A percentile compares a stretch with the other conserved stretches of the same genome.
Evolutionary conservation across 139 green algal species (phyloP).

Genomic region (Picochlorum costavermella): DNA sequence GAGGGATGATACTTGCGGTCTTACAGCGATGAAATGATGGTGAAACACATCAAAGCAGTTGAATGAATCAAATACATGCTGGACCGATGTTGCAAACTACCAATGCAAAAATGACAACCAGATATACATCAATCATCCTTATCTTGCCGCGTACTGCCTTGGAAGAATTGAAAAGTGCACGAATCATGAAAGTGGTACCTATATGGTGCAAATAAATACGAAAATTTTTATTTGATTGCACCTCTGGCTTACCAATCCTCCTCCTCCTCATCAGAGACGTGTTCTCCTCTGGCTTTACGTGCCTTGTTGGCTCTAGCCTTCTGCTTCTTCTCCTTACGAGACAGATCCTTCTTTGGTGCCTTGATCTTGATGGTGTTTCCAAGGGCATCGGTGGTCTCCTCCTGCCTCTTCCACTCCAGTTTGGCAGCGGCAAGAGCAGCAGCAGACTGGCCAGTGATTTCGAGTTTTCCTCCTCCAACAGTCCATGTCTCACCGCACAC

Average conservation of each 20-base stretch:
- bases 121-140: too few species aligned
- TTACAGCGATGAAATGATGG: too few species aligned
- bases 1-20: too few species aligned
- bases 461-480: slow-evolving; percentile 64
- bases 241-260: slow-evolving; percentile 23
- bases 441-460: slow-evolving; percentile 36
- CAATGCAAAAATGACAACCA: too few species aligned
- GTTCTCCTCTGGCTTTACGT: slow-evolving; percentile 59
- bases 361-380: slow-evolving; percentile 86
- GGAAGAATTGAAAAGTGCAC: neutral
- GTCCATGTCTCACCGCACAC: slow-evolving; percentile 81
- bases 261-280: slow-evolving; percentile 63
- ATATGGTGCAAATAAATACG: slow-evolving; percentile 3
- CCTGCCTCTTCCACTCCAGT: slow-evolving; percentile 68
- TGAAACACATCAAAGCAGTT: too few species aligned
- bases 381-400: slow-evolving; percentile 76
- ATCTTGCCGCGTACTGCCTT: too few species aligned
- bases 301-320: slow-evolving; percentile 50
- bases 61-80: too few species aligned
- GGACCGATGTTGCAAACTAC: too few species aligned
- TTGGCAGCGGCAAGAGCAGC: slow-evolving; percentile 46
- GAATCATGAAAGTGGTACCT: neutral
- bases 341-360: slow-evolving; percentile 78
- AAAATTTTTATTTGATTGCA: neutral
- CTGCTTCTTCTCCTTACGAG: slow-evolving; percentile 85